Evolutionary conservation across 2,329 filamentous ascomycete species (phyloP).

Genomic region (Fusarium falciforme): DNA sequence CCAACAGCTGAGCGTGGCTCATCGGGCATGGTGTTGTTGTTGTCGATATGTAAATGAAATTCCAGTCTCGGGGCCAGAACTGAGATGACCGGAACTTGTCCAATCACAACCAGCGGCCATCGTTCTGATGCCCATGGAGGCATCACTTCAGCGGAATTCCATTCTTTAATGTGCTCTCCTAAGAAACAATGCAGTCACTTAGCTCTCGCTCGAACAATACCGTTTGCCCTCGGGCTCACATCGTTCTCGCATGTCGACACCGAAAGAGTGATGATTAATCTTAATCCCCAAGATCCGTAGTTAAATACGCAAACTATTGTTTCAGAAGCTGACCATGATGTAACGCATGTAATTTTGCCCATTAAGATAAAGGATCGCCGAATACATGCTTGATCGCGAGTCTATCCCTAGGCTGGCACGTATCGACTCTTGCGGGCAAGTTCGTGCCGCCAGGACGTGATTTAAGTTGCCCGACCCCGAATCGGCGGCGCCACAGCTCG

Average conservation of each 20-base stretch:
- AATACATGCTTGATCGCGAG: not conserved
- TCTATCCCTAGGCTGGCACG: not conserved
- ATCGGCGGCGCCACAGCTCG: slow-evolving; percentile 17
- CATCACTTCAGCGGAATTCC: not conserved
- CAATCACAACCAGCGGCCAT: not conserved
- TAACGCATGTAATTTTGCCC: not conserved
- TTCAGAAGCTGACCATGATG: not conserved
- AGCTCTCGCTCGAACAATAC: not conserved
- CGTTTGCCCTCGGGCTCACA: not conserved
- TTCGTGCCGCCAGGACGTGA: not conserved
- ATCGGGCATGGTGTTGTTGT: slow-evolving; percentile 6
- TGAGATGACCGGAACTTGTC: not conserved
- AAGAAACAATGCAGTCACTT: not conserved
- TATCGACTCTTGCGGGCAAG: slow-evolving; percentile 1
- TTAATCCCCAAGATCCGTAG: not conserved
- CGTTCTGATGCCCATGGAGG: not conserved
- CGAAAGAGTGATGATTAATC: not conserved
- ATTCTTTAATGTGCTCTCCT: not conserved
- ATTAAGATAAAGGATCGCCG: not conserved
- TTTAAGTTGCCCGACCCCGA: not conserved
- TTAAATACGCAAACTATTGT: not conserved
- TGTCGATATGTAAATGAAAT: slow-evolving; percentile 21
- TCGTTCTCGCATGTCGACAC: not conserved
- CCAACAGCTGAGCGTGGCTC: not conserved
- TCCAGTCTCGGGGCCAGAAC: slow-evolving; percentile 31